Evolutionary conservation across 129 eudicot genomes (phyloP), one percentile per base, ranked within the genome.

Genomic region (Tagetes erecta): DNA sequence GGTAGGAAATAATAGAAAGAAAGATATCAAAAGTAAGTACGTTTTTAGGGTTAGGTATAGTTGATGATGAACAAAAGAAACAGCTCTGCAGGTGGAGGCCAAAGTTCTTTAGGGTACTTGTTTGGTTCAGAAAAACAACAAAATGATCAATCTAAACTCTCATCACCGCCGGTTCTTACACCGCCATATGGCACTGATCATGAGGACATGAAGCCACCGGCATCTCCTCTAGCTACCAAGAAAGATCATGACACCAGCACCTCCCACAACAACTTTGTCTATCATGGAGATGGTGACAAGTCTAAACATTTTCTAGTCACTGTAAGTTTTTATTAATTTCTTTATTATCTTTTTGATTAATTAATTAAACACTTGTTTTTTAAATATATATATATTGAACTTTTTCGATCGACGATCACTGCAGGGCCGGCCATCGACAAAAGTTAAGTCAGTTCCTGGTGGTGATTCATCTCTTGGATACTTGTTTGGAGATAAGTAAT

Each of bases 381-480:
- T 55, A 20, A 20, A 20, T 20, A 20, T 20, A 20, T 20, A 20
- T 20, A 20, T 20, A 20, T 20, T 20, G 27, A 20, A 20, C 27
- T 20, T 20, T 20, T 20, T 20, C 27, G 27, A 20, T 20, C 27
- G 27, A 20, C 27, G 27, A 20, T 20, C 27, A 20, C 27, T 20
- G 27, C 13, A 87, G 92, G 92, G 81, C 56, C 89, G 92, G 14
- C 89, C 92, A 52, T 84, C 92, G 0, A 87, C 89, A 11, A 87
- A 82, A 71, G 89, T 87, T 7, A 87, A 84, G 27, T 88, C 87
- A 11, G 93, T 76, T 73, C 93, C 93, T 2, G 93, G 93, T 27
- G 93, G 93, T 50, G 83, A 81, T 78, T 88, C 93, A 60, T 85
- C 89, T 65, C 84, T 88, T 31, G 93, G 93, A 4, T 88, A 88